Conservation (phyloP, 192 early-diverging fungal species). For the Pilobolus umbonatus region DNA sequence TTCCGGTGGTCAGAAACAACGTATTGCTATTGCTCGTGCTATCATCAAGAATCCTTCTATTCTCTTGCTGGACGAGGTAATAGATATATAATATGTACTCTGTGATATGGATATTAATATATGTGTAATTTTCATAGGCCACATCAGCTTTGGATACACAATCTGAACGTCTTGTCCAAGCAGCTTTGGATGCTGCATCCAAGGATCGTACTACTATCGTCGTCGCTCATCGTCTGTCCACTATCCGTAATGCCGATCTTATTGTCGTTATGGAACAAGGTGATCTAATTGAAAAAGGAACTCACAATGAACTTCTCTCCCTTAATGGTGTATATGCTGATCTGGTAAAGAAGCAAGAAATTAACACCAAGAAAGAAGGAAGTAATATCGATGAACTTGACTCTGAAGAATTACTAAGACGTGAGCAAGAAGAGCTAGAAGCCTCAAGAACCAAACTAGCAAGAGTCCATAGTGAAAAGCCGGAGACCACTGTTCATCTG, state of each 20-base stretch:
- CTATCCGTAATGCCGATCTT: conserved; percentile 77
- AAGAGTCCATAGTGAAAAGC: conserved; percentile 61
- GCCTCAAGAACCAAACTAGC: not conserved
- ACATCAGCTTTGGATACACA: conserved; percentile 83
- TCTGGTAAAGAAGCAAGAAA: conserved; percentile 64
- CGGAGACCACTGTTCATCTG: conserved; percentile 25
- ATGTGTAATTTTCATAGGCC: conserved; percentile 38
- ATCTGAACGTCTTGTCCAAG: conserved; percentile 77
- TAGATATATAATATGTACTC: not conserved
- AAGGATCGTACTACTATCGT: conserved; percentile 83
- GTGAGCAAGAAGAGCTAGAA: conserved; percentile 5
- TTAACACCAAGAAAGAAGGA: conserved; percentile 43
- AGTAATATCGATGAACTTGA: conserved; percentile 6
- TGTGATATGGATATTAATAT: not conserved
- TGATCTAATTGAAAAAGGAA: conserved; percentile 70
- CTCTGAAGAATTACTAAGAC: conserved; percentile 13
- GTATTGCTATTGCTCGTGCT: conserved; percentile 93
- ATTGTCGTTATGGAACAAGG: conserved; percentile 86
- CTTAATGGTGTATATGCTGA: conserved; percentile 58
- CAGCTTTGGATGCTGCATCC: conserved; percentile 73
- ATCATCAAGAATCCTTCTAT: conserved; percentile 84
- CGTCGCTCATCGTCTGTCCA: conserved; percentile 88
- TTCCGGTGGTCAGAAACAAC: conserved; percentile 92
- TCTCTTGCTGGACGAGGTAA: conserved; percentile 74
- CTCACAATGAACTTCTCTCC: conserved; percentile 69